Base-by-base conservation (phyloP, 2,329 filamentous ascomycete genomes). In the Lasiodiplodia hormozganensis region DNA sequence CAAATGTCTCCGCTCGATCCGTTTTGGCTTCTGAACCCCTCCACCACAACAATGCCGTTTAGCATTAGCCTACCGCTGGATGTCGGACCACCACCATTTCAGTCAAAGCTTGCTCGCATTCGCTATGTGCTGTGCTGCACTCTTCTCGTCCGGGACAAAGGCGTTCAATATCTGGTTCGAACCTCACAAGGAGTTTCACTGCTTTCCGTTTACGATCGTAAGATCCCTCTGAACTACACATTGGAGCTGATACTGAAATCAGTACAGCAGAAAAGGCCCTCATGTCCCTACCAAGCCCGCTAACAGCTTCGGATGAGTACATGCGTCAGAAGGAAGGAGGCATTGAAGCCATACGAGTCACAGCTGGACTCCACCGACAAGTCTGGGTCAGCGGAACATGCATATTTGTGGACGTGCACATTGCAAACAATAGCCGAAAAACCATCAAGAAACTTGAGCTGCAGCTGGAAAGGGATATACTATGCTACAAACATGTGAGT, bases 331-430 rank as follows among this genome's bases (percentile, higher is more conserved):
- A 79, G 34, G 77, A 81, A 51, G 75, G 74, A 34, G 76, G 76
- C 1, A 69, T 82, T 1, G 84, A 86, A 69, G 80, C 78, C 11
- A 75, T 86, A 28, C 80, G 79, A 66, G 73, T 86, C 21, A 86
- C 85, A 23, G 85, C 85, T 34, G 85, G 85, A 7, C 73, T 87
- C 10, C 85, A 87, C 73, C 82, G 85, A n/a, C 85, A 87, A 74
- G 85, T 86, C 34, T 87, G 85, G 85, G 84, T 87, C 66, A 86
- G 84, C 71, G 85, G 85, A 18, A 84, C 84, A 25, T 84, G 79
- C 71, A 83, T 87, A 40, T 87, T 86, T 69, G 82, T 85, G 18
- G 85, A 87, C 70, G 79, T 87, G 3, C 83, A 86, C 67, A 78
- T 87, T 47, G 76, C 78, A 51, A 87, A 87, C 72, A 82, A 81